Percentiles rank a stretch among this genome's conserved stretches.
phyloP scores from a whole-genome alignment of 225 moss, liverwort and hornwort genomes.

The Pleurozium schreberi region DNA sequence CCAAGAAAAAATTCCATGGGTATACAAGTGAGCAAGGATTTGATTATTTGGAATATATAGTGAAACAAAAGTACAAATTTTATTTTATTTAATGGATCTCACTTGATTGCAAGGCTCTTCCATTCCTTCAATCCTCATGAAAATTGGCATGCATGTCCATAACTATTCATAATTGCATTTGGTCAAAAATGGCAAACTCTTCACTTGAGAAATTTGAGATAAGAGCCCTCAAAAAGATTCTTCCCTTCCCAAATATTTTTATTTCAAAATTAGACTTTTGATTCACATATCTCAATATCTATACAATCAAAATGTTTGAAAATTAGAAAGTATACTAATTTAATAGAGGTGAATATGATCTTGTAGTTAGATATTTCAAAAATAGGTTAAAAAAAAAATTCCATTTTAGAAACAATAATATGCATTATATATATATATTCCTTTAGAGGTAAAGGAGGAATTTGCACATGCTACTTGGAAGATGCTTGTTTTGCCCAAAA shows the following conservation, averaged over 20 bases:
- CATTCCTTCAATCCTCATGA: background rate
- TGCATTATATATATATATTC: no score
- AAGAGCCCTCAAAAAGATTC: no score
- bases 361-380: background rate
- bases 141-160: background rate
- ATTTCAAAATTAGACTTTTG: no score
- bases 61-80: no score
- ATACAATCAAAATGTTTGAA: no score
- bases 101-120: background rate
- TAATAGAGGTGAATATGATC: background rate
- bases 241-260: no score
- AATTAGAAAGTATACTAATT: no score
- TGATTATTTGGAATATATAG: background rate
- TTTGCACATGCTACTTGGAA: rapidly evolving
- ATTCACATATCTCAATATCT: no score
- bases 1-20: background rate
- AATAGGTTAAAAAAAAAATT: no score
- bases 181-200: background rate
- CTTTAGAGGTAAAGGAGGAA: background rate
- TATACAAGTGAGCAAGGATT: background rate
- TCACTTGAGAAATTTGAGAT: background rate
- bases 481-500: background rate
- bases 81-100: background rate
- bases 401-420: no score
- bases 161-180: background rate